Conservation (phyloP, 23 red algal species). For the Agarophyton chilense region DNA sequence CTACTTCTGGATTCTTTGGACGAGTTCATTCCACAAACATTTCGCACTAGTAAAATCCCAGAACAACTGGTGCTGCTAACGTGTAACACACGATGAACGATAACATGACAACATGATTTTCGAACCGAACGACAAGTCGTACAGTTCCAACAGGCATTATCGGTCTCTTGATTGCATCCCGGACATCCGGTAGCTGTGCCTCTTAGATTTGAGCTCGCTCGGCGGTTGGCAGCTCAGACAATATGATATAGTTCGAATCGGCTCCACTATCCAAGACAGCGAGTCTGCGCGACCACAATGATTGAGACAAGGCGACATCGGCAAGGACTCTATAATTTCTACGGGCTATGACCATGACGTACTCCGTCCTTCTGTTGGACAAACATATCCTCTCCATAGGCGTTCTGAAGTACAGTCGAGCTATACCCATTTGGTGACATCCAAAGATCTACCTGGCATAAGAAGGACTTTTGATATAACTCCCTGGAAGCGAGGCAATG, state of each 20-base stretch:
- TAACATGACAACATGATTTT: background rate
- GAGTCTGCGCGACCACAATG: background rate
- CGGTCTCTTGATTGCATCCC: conserved; percentile 8
- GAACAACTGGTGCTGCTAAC: conserved; percentile 18
- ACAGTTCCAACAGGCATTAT: background rate
- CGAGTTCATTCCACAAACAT: background rate
- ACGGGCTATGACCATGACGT: background rate
- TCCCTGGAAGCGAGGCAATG: too few species aligned
- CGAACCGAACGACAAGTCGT: background rate
- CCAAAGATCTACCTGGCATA: too few species aligned
- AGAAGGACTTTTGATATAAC: too few species aligned
- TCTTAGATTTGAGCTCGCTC: background rate
- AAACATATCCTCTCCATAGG: too few species aligned
- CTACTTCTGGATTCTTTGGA: background rate
- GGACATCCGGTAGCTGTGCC: background rate
- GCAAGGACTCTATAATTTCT: background rate
- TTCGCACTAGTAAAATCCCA: conserved; percentile 19
- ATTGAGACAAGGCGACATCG: background rate
- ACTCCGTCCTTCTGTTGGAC: background rate
- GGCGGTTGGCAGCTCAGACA: background rate
- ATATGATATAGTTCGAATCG: background rate
- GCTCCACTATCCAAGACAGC: background rate
- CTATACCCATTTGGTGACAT: too few species aligned
- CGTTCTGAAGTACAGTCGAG: too few species aligned
- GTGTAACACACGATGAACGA: conserved; percentile 22